Conservation (phyloP, 2,329 filamentous ascomycete genomes). For the Beauveria bassiana region DNA sequence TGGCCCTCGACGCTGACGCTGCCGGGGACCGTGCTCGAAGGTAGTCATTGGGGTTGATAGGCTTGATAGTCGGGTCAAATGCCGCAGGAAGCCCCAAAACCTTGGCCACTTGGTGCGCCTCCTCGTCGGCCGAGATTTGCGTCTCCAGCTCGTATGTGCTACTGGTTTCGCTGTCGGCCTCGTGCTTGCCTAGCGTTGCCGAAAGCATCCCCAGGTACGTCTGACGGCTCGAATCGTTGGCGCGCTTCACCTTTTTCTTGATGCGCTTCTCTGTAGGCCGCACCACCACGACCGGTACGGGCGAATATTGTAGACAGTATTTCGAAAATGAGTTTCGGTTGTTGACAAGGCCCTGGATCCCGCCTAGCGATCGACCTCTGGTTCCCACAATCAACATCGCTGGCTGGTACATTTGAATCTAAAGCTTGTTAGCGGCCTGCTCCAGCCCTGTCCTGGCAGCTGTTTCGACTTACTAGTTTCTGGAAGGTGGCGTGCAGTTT, state of each 20-base stretch:
- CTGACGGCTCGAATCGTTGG: constrained; percentile 65
- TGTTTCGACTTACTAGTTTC: constrained; percentile 58
- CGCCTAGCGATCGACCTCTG: constrained; percentile 72
- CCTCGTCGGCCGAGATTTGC: constrained; percentile 49
- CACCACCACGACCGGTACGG: constrained; percentile 88
- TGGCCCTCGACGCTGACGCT: not conserved
- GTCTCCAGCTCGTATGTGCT: constrained; percentile 48
- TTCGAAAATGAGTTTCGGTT: constrained; percentile 78
- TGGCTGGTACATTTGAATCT: constrained; percentile 90
- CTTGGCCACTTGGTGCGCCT: constrained; percentile 56
- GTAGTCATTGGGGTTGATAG: constrained; percentile 30
- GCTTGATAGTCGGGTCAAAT: constrained; percentile 58
- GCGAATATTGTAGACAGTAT: constrained; percentile 89
- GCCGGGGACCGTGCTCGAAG: constrained; percentile 16
- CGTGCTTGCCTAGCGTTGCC: constrained; percentile 48
- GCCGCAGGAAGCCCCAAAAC: constrained; percentile 54
- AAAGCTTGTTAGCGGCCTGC: constrained; percentile 10
- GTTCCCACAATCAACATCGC: constrained; percentile 89
- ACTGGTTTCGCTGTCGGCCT: constrained; percentile 47
- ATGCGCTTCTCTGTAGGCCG: constrained; percentile 78
- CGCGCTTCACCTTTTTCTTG: constrained; percentile 82
- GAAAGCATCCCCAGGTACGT: constrained; percentile 74
- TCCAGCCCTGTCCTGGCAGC: not conserved
- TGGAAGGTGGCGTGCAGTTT: constrained; percentile 89
- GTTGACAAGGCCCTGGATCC: constrained; percentile 77